phyloP scores from a whole-genome alignment of 257 asterid genomes.

The Nicotiana obtusifolia region DNA sequence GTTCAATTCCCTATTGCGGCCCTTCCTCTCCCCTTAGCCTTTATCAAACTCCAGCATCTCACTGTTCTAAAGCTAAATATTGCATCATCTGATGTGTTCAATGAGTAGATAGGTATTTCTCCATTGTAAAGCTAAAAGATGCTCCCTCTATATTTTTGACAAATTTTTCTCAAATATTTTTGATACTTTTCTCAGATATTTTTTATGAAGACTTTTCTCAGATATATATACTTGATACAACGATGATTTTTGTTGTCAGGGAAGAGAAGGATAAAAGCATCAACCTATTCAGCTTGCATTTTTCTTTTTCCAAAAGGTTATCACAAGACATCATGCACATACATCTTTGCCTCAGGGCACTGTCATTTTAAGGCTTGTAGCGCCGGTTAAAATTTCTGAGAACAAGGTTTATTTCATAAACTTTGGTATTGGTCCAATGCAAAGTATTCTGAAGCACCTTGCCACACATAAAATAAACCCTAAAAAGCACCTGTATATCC shows the following conservation, averaged over 20 bases:
- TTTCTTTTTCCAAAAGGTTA: background rate
- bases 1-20: background rate
- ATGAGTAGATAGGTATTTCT: background rate
- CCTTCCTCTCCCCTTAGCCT: background rate
- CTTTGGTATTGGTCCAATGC: background rate
- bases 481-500: background rate
- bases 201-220: background rate
- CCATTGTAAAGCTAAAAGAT: background rate
- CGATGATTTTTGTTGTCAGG: background rate
- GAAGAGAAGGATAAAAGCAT: background rate
- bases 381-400: background rate
- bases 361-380: slow-evolving; percentile 3
- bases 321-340: background rate
- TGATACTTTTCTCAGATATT: background rate
- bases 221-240: background rate
- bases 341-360: background rate
- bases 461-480: background rate
- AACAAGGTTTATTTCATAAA: background rate
- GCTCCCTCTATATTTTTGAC: background rate
- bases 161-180: no score
- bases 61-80: background rate
- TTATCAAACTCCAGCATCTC: background rate
- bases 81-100: background rate
- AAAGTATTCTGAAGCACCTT: background rate
- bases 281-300: background rate